These are phyloP conservation scores for Bathelium albidoporum DNA, from an alignment of 495 filamentous ascomycete species.

Conservation along the genomic window DNA sequence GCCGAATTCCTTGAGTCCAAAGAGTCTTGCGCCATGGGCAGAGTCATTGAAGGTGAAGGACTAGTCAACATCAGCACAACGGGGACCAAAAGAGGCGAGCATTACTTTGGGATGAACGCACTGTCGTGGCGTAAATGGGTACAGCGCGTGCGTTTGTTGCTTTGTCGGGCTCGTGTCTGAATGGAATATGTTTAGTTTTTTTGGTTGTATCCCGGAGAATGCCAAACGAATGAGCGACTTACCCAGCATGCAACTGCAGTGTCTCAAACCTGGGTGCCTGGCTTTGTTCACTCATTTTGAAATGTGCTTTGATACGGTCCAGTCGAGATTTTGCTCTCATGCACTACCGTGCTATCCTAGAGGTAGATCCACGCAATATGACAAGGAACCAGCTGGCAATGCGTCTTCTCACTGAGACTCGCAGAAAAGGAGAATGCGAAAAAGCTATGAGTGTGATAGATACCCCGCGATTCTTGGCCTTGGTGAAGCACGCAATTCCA, in stretches of 20 bases:
- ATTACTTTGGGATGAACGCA: slow-evolving; percentile 24
- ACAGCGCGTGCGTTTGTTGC: slow-evolving; percentile 84
- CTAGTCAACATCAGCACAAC: slow-evolving; percentile 30
- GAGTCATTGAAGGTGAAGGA: slow-evolving; percentile 95
- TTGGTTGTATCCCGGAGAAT: neutral
- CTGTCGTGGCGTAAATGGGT: slow-evolving; percentile 90
- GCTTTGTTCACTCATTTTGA: slow-evolving; percentile 20
- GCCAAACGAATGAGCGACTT: slow-evolving; percentile 23
- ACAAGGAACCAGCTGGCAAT: neutral
- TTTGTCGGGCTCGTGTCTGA: slow-evolving; percentile 73
- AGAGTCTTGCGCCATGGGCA: slow-evolving; percentile 89
- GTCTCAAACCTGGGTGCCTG: slow-evolving; percentile 62
- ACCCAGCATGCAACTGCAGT: slow-evolving; percentile 94
- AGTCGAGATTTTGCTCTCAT: slow-evolving; percentile 12
- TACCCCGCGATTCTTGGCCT: neutral
- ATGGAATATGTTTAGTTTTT: slow-evolving; percentile 8
- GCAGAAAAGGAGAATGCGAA: neutral
- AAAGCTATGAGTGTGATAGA: neutral
- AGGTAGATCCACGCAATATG: neutral
- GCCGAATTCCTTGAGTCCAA: slow-evolving; percentile 95
- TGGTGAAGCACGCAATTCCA: slow-evolving; percentile 2
- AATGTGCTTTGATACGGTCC: slow-evolving; percentile 19
- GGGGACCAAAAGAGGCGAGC: neutral
- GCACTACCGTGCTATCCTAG: neutral
- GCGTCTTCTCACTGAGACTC: neutral